Evolutionary conservation across 331 rosid species (phyloP).

Genomic region (Quercus lobata): DNA sequence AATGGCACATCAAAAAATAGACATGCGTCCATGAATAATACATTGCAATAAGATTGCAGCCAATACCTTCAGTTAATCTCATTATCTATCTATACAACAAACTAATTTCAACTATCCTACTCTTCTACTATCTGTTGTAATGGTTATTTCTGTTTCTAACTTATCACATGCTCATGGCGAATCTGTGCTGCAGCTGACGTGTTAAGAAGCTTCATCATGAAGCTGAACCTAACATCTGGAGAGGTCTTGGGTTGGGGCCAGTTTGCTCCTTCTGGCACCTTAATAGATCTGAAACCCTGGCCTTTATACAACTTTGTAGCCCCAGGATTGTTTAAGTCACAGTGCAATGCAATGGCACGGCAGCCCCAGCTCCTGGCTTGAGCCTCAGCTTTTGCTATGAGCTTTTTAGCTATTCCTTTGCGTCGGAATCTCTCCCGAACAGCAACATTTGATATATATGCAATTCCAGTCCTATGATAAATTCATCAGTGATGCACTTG

Average conservation of each 20-base stretch:
- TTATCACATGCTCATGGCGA: constrained; percentile 1
- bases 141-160: background rate
- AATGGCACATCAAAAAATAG: background rate
- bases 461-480: constrained; percentile 80
- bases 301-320: constrained; percentile 78
- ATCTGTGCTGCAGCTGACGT: constrained; percentile 36
- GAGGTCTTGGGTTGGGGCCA: constrained; percentile 96
- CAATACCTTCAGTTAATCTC: constrained; percentile 15
- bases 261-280: constrained; percentile 88
- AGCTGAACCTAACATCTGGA: constrained; percentile 62
- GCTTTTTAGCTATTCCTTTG: constrained; percentile 80
- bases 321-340: constrained; percentile 71
- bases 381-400: constrained; percentile 79
- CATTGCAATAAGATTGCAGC: constrained; percentile 14
- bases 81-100: constrained; percentile 21
- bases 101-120: constrained; percentile 19
- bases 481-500: background rate
- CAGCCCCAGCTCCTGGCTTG: constrained; percentile 93
- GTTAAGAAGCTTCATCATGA: constrained; percentile 97
- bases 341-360: constrained; percentile 83
- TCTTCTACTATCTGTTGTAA: background rate
- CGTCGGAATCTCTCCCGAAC: constrained; percentile 76
- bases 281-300: constrained; percentile 74
- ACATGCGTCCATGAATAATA: background rate
- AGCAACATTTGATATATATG: constrained; percentile 93